Evolutionary conservation across 2,329 filamentous ascomycete species (phyloP), one percentile per base, ranked within the genome.

Genomic region (Neonectria ditissima): DNA sequence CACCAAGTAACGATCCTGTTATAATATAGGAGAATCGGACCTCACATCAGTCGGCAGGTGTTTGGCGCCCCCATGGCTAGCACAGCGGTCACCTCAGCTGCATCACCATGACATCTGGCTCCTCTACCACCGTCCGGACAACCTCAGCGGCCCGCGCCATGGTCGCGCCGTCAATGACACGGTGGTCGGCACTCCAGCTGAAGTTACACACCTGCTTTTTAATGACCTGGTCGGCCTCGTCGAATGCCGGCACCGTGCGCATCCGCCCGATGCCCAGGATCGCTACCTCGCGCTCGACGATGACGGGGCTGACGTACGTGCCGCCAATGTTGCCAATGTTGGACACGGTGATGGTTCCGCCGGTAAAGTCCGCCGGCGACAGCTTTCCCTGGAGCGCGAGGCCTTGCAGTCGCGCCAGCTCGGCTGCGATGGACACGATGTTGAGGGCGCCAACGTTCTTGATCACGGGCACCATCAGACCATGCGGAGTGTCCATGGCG

Each of bases 271-370:
- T 85, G 11, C 95, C 96, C 28, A 99, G 80, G 75, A 99, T 99
- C 9, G 93, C 94, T 10, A 98, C 92, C 80, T 98, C 94, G 44
- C 88, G 91, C 66, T 94, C 91, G 50, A 97, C 93, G 71, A 99
- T 93, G 53, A 99, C 92, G 1, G 96, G 96, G 30, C 91, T 90
- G 50, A 98, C 89, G 72, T 97, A 97, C 1, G 92, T 96, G 28
- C 96, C 96, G 58, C 96, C 96, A 48, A 99, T 93, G 72, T 90
- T 97, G 48, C 96, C 96, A 71, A 99, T 97, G 77, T 99, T 99
- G 72, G 94, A 97, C 53, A 99, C 89, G 0, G 96, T 97, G 74
- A 99, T 95, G 1, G 96, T 98, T 16, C 94, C 94, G 55, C 94
- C 94, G 37, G 84, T 86, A 67, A 99, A 84, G 78, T 99, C 94